These are phyloP conservation scores for Termitomyces sp. DNA, from an alignment of 768 basidiomycete genomes.

Conservation along the genomic window DNA sequence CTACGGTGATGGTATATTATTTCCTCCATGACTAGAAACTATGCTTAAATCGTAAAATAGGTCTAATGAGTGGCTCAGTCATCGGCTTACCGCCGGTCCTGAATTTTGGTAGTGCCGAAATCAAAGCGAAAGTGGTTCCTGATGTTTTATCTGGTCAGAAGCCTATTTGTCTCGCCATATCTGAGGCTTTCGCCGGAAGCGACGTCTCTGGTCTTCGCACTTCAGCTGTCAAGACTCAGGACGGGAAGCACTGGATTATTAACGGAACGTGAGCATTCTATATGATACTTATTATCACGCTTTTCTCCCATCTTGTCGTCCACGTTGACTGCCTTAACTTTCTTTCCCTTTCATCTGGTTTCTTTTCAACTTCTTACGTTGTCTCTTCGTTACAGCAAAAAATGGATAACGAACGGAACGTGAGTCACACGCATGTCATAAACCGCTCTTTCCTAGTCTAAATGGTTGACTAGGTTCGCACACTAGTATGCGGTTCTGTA, in stretches of 20 bases:
- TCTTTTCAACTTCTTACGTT: neutral
- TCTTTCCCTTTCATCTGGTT: neutral
- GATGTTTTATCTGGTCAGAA: constrained; percentile 70
- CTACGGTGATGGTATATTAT: constrained; percentile 63
- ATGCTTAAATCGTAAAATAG: constrained; percentile 11
- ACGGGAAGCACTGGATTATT: constrained; percentile 78
- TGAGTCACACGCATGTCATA: constrained; percentile 21
- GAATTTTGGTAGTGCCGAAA: constrained; percentile 67
- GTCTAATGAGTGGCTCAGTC: constrained; percentile 66
- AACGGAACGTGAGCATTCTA: constrained; percentile 43
- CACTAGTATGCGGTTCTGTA: constrained; percentile 30
- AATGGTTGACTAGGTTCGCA: constrained; percentile 25
- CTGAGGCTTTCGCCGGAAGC: constrained; percentile 83
- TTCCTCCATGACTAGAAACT: neutral
- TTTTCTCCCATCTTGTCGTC: neutral
- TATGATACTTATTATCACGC: constrained; percentile 1
- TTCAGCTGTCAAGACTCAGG: constrained; percentile 67
- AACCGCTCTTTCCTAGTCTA: neutral
- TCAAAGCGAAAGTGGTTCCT: constrained; percentile 49
- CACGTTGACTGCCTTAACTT: neutral
- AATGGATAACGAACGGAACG: constrained; percentile 80
- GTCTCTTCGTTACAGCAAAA: constrained; percentile 43
- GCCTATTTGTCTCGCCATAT: constrained; percentile 80
- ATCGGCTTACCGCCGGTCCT: constrained; percentile 83
- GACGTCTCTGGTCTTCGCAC: constrained; percentile 76